Base-by-base conservation (phyloP, 495 filamentous ascomycete species). In the Penicillium salamii region DNA sequence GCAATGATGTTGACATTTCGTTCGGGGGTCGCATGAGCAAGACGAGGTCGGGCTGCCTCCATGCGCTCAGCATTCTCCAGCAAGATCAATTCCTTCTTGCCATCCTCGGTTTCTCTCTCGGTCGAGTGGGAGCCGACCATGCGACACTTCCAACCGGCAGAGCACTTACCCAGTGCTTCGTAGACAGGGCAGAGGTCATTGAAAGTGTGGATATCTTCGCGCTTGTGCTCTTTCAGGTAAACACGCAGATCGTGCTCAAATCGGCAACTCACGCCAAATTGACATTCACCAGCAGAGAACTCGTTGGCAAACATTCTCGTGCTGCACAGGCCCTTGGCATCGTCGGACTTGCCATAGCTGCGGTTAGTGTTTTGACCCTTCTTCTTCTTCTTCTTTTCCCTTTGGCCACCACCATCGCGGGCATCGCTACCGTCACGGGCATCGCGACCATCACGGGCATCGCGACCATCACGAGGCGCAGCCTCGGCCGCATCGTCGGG, bases 131-230 rank as follows among this genome's bases (percentile, higher is more conserved):
- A 90, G 42, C 75, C 76, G 13, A 88, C 85, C 59, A 95, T 90
- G 11, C 92, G 88, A 64, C 93, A 98, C 59, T 87, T 95, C 91
- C 91, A 98, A 2, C 93, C 93, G 13, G 83, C 78, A 42, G 72
- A 68, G 58, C 93, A 98, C 54, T 73, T 80, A 26, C 93, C 95
- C 20, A 80, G 75, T 7, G 72, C 77, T 55, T 90, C 84, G 70
- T 78, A 96, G 12, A 91, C 77, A 0, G 91, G 91, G 62, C 93
- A 98, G 18, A 84, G 66, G 0, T 89, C 86, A 44, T 71, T 72
- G 51, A 95, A 83, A 0, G 86, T 88, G 0, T 74, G 75, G 8
- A 97, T 76, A 55, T 97, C 89, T 41, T 80, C 79, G 24, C 89
- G 80, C 53, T 91, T 91, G 46, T 89, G 86, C 20, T 91, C 84